Evolutionary conservation across 306 rosid genomes (phyloP).

Genomic region (Mucuna pruriens): DNA sequence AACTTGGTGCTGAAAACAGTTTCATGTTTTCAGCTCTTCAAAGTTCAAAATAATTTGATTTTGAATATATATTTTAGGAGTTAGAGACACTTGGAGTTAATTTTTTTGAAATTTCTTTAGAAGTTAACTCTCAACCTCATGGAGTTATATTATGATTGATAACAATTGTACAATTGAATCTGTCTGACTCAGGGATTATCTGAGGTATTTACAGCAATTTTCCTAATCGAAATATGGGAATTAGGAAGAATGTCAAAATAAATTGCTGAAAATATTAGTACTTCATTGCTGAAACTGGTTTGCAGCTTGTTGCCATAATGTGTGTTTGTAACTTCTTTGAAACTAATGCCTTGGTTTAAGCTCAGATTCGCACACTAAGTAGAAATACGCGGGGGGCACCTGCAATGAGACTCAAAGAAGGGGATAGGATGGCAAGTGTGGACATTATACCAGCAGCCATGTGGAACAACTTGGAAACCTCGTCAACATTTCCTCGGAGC

Average conservation of each 20-base stretch:
- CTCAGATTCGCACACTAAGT: slow-evolving; percentile 82
- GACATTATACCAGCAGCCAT: slow-evolving; percentile 85
- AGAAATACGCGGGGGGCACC: slow-evolving; percentile 88
- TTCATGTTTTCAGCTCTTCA: not conserved
- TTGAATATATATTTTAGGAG: not conserved
- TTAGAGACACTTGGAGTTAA: not conserved
- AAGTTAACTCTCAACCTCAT: not conserved
- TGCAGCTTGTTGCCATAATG: slow-evolving; percentile 1
- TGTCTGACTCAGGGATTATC: not conserved
- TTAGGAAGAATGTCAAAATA: not conserved
- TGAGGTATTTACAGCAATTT: not conserved
- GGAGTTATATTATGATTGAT: not conserved
- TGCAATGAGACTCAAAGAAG: slow-evolving; percentile 87
- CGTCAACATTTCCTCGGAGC: slow-evolving; percentile 50
- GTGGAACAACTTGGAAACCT: slow-evolving; percentile 65
- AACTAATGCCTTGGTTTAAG: slow-evolving; percentile 31
- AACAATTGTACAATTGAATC: not conserved
- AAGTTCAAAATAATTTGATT: not conserved
- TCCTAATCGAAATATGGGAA: not conserved
- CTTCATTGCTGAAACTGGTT: not conserved
- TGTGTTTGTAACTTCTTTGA: slow-evolving; percentile 18
- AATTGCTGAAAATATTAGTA: not conserved
- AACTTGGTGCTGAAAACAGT: not conserved
- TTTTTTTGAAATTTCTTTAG: not conserved
- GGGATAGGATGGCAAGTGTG: slow-evolving; percentile 92